Base-by-base conservation (phyloP, 495 filamentous ascomycete genomes). In the Penicillium dipodomyicola region DNA sequence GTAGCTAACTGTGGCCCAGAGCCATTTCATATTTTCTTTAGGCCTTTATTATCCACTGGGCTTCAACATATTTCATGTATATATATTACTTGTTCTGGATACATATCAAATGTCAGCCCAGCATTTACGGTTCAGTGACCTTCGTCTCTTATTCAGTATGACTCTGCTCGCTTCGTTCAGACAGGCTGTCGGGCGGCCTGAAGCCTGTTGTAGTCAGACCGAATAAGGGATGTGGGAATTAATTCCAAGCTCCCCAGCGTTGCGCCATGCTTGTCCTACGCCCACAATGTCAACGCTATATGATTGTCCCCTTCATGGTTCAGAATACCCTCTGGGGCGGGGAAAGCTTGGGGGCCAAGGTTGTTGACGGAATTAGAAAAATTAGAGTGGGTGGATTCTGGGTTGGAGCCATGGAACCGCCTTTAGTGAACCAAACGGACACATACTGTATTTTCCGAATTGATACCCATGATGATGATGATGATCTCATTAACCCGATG, bases 281-380 rank as follows among this genome's bases (percentile, higher is more conserved):
- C 78, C 85, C 85, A 87, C 5, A 87, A 54, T 12, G 76, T 73
- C 41, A 88, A 54, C 0, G 71, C 82, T 11, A 87, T 52, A 45
- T 70, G 79, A 53, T 87, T 87, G 40, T 67, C 49, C 0, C 82
- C 85, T 23, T 76, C 69, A 56, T 87, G 80, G 52, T 87, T 78
- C n/a, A 88, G 64, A 23, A 88, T 82, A 14, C 83, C 84, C 62
- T 84, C 76, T 0, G 86, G 84, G 27, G 87, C 77, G 1, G 83
- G 83, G 58, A 81, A 87, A 35, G 72, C 60, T 65, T 91, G 87
- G 17, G 87, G 87, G 2, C 87, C 87, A 52, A 89, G 70, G 45
- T 89, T 56, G 50, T 71, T 68, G 20, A 68, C 75, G 64, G 22
- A 42, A 42, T 20, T 19, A 11, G 46, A 12, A 4, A 19, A 32